A percentile compares a stretch with the other conserved stretches of the same genome.
These are phyloP conservation scores for Raphanus sativus DNA, from an alignment of 345 rosid genomes.

Conservation along the genomic window DNA sequence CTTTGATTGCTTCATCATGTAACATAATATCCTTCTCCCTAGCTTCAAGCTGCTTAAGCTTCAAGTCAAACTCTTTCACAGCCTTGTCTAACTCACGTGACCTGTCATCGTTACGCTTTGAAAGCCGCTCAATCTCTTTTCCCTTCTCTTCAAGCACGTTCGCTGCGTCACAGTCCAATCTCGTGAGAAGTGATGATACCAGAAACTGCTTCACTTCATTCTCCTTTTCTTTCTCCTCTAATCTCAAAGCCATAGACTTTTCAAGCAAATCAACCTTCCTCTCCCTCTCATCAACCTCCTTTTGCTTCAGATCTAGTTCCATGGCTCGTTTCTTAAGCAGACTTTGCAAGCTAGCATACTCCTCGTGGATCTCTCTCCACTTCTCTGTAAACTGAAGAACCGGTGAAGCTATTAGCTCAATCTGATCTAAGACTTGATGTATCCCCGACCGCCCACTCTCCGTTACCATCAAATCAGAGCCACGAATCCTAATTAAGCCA, in stretches of 20 bases:
- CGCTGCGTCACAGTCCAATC: neutral
- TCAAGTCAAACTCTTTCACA: neutral
- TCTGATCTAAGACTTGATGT: neutral
- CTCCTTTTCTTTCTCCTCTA: neutral
- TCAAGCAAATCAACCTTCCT: conserved; percentile 13
- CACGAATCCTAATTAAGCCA: conserved; percentile 11
- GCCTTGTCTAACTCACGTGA: neutral
- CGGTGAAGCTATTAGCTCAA: neutral
- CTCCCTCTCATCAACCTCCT: conserved; percentile 7
- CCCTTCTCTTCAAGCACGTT: neutral
- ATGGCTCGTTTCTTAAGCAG: neutral
- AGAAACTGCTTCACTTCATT: neutral
- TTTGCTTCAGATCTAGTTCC: conserved; percentile 10
- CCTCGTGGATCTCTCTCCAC: conserved; percentile 2
- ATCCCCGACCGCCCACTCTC: neutral
- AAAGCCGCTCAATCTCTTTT: neutral
- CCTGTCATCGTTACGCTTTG: neutral
- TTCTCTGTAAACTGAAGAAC: neutral
- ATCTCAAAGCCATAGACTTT: neutral
- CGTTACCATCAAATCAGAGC: neutral
- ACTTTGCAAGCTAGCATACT: neutral
- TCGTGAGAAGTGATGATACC: neutral
- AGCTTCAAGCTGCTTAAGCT: neutral
- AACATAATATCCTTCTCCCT: conserved; percentile 10
- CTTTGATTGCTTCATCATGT: neutral